phyloP scores from a whole-genome alignment of 805 yeast genomes.

The Kuraishia ogatae region DNA sequence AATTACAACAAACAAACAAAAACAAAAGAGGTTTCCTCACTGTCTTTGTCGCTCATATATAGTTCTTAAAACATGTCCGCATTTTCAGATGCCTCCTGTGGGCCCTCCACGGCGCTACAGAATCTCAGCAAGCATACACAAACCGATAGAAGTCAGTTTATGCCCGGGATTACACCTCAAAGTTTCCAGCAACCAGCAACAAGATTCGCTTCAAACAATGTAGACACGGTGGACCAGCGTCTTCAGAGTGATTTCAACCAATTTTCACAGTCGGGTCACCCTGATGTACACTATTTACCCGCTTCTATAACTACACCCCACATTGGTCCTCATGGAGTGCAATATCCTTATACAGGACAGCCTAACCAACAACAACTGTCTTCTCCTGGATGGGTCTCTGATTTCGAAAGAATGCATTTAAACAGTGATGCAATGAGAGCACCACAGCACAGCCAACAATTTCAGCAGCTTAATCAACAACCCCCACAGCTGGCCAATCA shows the following conservation, averaged over 20 bases:
- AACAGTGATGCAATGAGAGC: not conserved
- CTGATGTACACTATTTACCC: not conserved
- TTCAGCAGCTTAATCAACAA: slow-evolving; percentile 3
- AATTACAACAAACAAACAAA: not conserved
- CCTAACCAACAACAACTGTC: not conserved
- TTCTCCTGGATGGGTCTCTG: slow-evolving; percentile 11
- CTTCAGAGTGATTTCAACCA: not conserved
- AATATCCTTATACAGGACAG: not conserved
- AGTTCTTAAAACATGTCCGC: not conserved
- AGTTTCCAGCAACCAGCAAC: not conserved
- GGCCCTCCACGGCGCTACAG: slow-evolving; percentile 2
- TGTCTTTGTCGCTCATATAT: no score
- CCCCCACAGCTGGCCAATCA: slow-evolving; percentile 5
- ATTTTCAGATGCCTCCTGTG: slow-evolving; percentile 2
- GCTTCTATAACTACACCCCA: not conserved
- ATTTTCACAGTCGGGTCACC: not conserved
- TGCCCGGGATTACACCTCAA: not conserved
- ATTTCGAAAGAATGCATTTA: slow-evolving; percentile 13
- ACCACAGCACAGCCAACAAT: not conserved
- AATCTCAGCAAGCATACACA: slow-evolving; percentile 1
- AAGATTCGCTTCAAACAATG: not conserved
- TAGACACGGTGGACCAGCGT: slow-evolving; percentile 3
- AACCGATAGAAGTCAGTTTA: slow-evolving; percentile 1
- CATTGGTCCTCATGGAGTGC: not conserved
- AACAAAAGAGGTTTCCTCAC: not conserved